These are phyloP conservation scores for Emergomyces pasteurianus DNA, from an alignment of 2,329 filamentous ascomycete species.

Conservation along the genomic window DNA sequence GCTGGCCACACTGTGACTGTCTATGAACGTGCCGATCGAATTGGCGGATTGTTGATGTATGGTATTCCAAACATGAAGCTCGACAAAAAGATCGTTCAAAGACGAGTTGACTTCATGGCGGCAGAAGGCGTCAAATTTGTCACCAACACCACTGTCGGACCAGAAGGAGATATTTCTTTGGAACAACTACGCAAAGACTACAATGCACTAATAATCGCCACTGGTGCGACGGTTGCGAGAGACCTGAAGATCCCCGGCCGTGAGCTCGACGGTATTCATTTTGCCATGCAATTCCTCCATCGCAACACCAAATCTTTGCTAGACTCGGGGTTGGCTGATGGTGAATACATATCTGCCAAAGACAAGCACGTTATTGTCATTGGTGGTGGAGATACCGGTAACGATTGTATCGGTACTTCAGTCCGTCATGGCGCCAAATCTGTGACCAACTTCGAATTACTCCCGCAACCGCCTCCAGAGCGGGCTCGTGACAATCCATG, in stretches of 20 bases:
- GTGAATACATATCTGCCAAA: constrained; percentile 84
- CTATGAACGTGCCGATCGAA: constrained; percentile 83
- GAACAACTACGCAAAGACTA: constrained; percentile 60
- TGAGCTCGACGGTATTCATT: constrained; percentile 82
- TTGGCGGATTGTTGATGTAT: constrained; percentile 92
- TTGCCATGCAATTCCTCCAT: constrained; percentile 94
- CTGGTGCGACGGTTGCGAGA: constrained; percentile 83
- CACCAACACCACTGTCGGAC: constrained; percentile 64
- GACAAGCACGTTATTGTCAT: constrained; percentile 94
- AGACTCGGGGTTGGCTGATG: constrained; percentile 75
- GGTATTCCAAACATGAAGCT: constrained; percentile 99
- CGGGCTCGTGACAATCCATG: constrained; percentile 91
- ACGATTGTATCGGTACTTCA: constrained; percentile 95
- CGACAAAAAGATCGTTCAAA: constrained; percentile 93
- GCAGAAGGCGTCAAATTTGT: constrained; percentile 76
- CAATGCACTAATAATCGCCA: constrained; percentile 81
- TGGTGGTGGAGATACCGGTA: constrained; percentile 93
- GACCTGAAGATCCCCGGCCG: constrained; percentile 85
- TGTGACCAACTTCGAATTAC: constrained; percentile 89
- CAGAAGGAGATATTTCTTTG: constrained; percentile 56
- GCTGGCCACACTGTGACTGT: constrained; percentile 80
- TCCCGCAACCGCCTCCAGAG: constrained; percentile 83
- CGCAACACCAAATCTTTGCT: constrained; percentile 96
- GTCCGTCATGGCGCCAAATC: constrained; percentile 92
- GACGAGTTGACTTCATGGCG: constrained; percentile 89